phyloP scores from a whole-genome alignment of 305 asterid species.

The Solanum chacoense region DNA sequence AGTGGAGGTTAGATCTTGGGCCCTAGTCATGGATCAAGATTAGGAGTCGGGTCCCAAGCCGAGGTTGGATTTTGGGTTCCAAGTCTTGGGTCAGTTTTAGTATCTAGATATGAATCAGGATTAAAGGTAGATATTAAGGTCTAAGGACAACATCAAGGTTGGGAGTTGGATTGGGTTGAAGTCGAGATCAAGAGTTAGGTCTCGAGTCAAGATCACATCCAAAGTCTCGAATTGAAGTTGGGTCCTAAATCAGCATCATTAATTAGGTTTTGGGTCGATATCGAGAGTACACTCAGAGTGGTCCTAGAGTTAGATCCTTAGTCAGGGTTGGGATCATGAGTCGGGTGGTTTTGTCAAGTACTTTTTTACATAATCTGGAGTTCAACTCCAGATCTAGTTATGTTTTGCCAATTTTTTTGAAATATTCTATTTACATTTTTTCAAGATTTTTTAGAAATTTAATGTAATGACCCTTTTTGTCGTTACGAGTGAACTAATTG shows the following conservation, averaged over 20 bases:
- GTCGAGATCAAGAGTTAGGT: not conserved
- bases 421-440: not conserved
- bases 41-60: not conserved
- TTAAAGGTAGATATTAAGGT: not conserved
- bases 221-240: not conserved
- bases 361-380: not conserved
- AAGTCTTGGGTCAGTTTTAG: not conserved
- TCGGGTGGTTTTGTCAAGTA: not conserved
- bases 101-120: not conserved
- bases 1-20: not conserved
- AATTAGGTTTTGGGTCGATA: not conserved
- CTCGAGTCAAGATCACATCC: not conserved
- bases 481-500: not conserved
- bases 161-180: not conserved
- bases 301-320: not conserved
- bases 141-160: not conserved
- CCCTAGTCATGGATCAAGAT: not conserved
- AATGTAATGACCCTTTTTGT: not conserved
- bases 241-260: not conserved
- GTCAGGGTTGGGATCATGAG: not conserved
- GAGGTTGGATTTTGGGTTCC: not conserved
- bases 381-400: not conserved
- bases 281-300: no score
- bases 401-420: no score
- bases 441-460: not conserved